A percentile compares a stretch with the other conserved stretches of the same genome.
These are phyloP conservation scores for Penicillium simplicissimum DNA, from an alignment of 495 filamentous ascomycete genomes.

Conservation along the genomic window DNA sequence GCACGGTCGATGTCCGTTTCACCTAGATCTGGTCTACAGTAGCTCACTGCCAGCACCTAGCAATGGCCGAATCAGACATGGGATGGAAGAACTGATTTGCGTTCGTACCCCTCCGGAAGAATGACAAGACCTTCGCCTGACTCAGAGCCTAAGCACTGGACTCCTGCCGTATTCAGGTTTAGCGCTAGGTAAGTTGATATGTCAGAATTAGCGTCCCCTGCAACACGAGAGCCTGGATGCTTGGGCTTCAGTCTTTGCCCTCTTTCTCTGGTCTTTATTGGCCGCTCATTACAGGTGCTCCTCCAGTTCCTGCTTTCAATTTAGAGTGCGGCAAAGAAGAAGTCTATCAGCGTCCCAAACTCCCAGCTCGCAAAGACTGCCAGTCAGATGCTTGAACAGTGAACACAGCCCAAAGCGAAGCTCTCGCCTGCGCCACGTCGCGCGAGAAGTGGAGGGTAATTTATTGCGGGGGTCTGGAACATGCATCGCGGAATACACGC, in stretches of 20 bases:
- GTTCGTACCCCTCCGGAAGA: conserved; percentile 8
- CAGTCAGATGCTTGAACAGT: neutral
- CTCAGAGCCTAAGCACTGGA: conserved; percentile 1
- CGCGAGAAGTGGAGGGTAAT: neutral
- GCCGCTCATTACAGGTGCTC: no score
- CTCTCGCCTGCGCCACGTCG: neutral
- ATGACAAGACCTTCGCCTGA: neutral
- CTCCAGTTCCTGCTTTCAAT: conserved; percentile 4
- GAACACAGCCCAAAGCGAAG: neutral
- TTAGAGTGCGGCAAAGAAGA: neutral
- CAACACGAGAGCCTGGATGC: neutral
- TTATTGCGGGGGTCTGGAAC: conserved; percentile 6
- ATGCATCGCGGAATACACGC: conserved; percentile 13
- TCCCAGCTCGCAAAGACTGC: neutral
- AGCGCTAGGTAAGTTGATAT: conserved; percentile 25
- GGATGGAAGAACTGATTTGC: neutral
- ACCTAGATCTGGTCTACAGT: neutral
- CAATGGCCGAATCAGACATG: neutral
- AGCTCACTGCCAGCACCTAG: neutral
- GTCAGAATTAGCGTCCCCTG: conserved; percentile 24
- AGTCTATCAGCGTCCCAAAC: neutral
- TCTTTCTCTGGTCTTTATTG: no score
- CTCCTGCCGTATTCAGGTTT: conserved; percentile 15
- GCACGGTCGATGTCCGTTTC: neutral
- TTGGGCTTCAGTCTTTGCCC: neutral